Evolutionary conservation across 192 early-diverging fungal species (phyloP), one percentile per base, ranked within the genome.

Genomic region (Mortierella hygrophila): DNA sequence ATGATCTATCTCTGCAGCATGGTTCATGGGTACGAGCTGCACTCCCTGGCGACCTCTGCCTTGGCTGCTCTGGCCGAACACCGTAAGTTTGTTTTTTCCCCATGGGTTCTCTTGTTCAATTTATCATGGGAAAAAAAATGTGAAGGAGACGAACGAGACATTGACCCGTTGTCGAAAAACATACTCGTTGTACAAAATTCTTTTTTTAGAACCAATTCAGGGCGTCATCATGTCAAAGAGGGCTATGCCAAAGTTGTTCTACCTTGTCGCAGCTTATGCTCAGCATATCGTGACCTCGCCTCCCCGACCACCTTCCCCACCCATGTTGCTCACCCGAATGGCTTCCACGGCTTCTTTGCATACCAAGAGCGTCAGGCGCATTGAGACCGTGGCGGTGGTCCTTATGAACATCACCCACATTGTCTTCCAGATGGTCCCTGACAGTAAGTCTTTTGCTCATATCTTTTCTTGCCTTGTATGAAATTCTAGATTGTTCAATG

Each of bases 41-140:
- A 93, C 76, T 82, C 87, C 13, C 54, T 88, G 13, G 86, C 89
- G 8, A 91, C 92, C 15, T 86, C 86, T 20, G 85, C 89, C 29
- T 75, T 93, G 44, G 90, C 90, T n/a, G 88, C 84, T 21, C 55
- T 93, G 13, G 70, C 92, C 35, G 92, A 90, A 68, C 86, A 91
- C 52, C 87, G 91, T 92, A 86, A 38, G 78, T 75, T 65, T 38
- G 3, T 46, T 46, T 52, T 16, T 52, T 20, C 18, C 21, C 21
- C 72, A 29, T 37, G 8, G 65, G 4, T 77, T 29, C 26, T 41
- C 3, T 23, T 41, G 35, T 20, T 26, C 8, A 8, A 10, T 57
- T 46, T 60, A 49, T 35, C 18, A 29, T 20, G 65, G 15, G 44
- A 41, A 23, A 21, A 23, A 21, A 40, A 41, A 44, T 46, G 60